Evolutionary conservation across 495 filamentous ascomycete species (phyloP), one percentile per base, ranked within the genome.

Genomic region (Chlorociboria aeruginascens): DNA sequence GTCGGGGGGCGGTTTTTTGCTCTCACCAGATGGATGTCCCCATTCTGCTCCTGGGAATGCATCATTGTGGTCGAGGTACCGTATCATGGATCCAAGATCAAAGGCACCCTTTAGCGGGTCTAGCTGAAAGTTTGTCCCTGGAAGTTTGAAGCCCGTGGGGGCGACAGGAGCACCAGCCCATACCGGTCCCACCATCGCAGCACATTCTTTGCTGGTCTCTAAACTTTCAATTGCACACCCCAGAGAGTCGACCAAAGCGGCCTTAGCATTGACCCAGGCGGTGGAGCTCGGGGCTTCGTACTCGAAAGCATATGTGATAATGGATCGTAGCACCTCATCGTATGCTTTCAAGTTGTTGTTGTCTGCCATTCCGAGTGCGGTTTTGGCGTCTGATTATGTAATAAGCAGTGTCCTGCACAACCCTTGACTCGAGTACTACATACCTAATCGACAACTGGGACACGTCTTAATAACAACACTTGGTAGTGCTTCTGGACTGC

Each of bases 1-100:
- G 20, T 25, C 20, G 2, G 20, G 20, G 20, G 20, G 4, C 4
- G 20, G 20, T 25, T 25, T 25, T 4, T 25, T 25, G 20, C 20
- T 25, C 20, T 25, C 20, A 25, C 20, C 20, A 25, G 20, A 25
- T 32, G 89, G 90, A 61, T 97, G 90, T 32, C 90, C 90, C 90
- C 90, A 97, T 70, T 97, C 90, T 45, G 90, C 90, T 10, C 92
- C 90, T 48, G 96, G 71, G 89, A 89, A 96, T 74, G 89, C 95
- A 74, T 97, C 90, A 60, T 97, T 97, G 78, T 95, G 96, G 67
- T 97, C 90, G 46, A 97, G 77, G 89, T 90, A 97, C 50, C 90
- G 77, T 67, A 96, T 95, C 79, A 89, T 89, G 50, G 90, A 79
- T 45, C 89, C 90, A 50, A 97, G 95, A 76, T 97, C 95, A 77